Evolutionary conservation across 78 protist species (phyloP), one percentile per base, ranked within the genome.

Genomic region (Dictyostelium firmibasis): DNA sequence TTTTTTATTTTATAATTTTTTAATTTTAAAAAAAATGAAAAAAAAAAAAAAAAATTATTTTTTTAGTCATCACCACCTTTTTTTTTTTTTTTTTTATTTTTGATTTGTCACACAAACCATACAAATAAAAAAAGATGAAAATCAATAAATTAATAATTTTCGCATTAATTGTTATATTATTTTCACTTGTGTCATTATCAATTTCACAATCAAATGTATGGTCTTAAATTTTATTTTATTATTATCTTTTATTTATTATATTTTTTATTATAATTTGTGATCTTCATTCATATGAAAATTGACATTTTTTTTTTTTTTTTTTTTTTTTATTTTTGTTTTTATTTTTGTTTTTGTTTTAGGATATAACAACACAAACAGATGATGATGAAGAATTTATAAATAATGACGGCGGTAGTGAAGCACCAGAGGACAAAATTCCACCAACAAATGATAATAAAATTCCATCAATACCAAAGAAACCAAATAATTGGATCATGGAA

Each of bases 401-500:
- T 27, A 14, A 69, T 9, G 95, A 69, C 27, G 86, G 29, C 62
- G 87, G 60, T 41, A 18, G 53, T 13, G 95, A 69, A 82, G 29
- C 86, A 67, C 33, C 86, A 57, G 29, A 44, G 53, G 67, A 29
- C 14, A 70, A 13, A 10, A 20, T 69, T 5, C 50, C 35, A 10
- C 44, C 89, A 25, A 10, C 33, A 11, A 5, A 31, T 50, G 41
- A 29, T 25, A 70, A 13, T 3, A 20, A 13, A 10, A 20, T 47
- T 5, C 62, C 62, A 50, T 16, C 62, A 50, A 50, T n/a, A 50
- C 62, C 62, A 4, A 74, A 53, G 33, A 84, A 74, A 72, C 89
- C 29, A 83, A 38, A 64, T 44, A n/a, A 84, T 41, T 84, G 38
- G 35, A 77, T 67, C 16, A 64, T 89, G 83, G 94, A 89, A 77